Evolutionary conservation across 2,329 filamentous ascomycete species (phyloP).

Genomic region (Fusarium circinatum): DNA sequence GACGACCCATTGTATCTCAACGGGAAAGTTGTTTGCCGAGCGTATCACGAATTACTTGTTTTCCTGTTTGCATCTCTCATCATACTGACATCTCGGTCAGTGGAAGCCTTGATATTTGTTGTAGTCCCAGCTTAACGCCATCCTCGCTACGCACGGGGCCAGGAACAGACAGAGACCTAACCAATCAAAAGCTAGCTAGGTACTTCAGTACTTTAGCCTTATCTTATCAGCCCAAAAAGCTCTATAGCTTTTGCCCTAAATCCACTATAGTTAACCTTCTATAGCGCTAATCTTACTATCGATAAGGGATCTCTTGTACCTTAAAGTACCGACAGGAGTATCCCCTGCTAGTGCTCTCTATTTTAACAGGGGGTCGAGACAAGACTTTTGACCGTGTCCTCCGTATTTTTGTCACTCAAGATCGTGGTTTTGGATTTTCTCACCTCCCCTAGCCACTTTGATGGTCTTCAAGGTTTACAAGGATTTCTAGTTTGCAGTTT

Average conservation of each 20-base stretch:
- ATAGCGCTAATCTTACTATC: too few relatives aligned
- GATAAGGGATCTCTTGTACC: too few relatives aligned
- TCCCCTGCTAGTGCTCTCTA: too few relatives aligned
- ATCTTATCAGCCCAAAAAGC: too few relatives aligned
- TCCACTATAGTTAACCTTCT: too few relatives aligned
- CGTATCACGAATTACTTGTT: background rate
- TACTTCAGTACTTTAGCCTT: too few relatives aligned
- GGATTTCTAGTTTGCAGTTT: slow-evolving; percentile 17
- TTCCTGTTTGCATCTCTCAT: slow-evolving; percentile 1
- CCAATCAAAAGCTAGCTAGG: too few relatives aligned
- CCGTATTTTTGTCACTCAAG: background rate
- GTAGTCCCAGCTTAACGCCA: slow-evolving; percentile 2
- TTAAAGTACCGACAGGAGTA: too few relatives aligned
- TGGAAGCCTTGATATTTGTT: background rate
- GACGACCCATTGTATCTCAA: background rate
- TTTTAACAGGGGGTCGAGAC: too few relatives aligned
- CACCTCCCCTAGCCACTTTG: background rate
- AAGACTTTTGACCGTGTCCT: too few relatives aligned
- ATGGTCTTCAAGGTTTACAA: slow-evolving; percentile 4
- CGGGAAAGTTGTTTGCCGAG: background rate
- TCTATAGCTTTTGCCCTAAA: too few relatives aligned
- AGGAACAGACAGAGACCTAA: too few relatives aligned
- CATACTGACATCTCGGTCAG: background rate
- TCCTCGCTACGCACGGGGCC: slow-evolving; percentile 28
- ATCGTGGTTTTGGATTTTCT: background rate